Base-by-base conservation (phyloP, 176 grass and related monocot species). In the Echinochloa phyllopogon region DNA sequence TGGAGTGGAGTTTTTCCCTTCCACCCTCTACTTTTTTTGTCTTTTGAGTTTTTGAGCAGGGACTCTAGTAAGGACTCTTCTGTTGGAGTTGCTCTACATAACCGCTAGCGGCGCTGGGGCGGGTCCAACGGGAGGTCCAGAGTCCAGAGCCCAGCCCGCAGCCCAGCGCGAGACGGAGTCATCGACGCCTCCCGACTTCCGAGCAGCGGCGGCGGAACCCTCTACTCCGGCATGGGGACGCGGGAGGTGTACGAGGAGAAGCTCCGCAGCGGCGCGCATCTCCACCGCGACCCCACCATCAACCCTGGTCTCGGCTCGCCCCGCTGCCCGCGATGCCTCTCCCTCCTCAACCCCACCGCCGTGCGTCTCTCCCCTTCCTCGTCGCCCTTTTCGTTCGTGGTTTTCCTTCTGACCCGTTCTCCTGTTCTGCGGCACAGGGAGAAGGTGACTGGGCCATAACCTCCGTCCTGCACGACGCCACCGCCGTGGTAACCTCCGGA, bases 191-290 rank as follows among this genome's bases (percentile, higher is more conserved):
- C 3, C 6, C 56, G n/a, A 18, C 10, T 10, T 0, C 11, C 10
- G 2, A 44, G 11, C 7, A 20, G 17, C 76, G 25, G 59, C 60
- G 59, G 59, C 76, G 59, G 70, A 47, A 27, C 42, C 7, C 5
- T 17, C 59, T 47, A 48, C 42, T 29, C 55, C 33, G 53, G 4
- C 78, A 99, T 99, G 96, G 96, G 96, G 38, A 99, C 96, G 5
- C 88, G 91, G 69, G 88, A 99, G 86, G 96, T 99, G 27, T 99
- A 99, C 86, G 96, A 99, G 86, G 93, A 99, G 93, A 99, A 96
- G 88, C 91, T 96, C 37, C 96, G 91, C 8, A 94, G 78, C 55
- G 96, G 93, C 56, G 92, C 85, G 40, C 83, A 91, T 55, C 83
- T 99, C 53, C 82, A 99, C 69, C 93, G 87, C 56, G 96, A 99